Evolutionary conservation across 768 basidiomycete species (phyloP), one percentile per base, ranked within the genome.

Genomic region (Collybiopsis confluens): DNA sequence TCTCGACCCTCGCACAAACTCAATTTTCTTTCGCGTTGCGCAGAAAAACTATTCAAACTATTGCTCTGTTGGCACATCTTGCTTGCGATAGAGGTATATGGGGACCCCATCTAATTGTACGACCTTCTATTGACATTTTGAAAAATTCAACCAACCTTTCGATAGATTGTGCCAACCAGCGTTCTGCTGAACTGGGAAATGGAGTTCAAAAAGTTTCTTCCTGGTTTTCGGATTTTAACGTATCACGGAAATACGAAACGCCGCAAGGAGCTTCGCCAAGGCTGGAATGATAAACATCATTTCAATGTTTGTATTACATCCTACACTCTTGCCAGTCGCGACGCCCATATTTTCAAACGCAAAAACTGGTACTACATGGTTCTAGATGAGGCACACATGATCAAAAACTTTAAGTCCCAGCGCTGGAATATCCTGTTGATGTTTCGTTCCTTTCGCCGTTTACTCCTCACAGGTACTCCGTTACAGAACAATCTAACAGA

Each of bases 331-430:
- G 93, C 92, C n/a, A 86, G 90, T 63, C 83, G 89, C 36, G 93
- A 97, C 65, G 86, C 90, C 49, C 84, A 90, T 61, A 88, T 94
- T 16, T 93, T 96, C 75, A 91, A 91, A 68, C 84, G 94, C 40
- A 95, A 92, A 70, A 74, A 81, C 45, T 96, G 94, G 94, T 92
- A 93, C 64, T 97, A 97, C 62, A 90, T 97, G 88, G 84, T 97
- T 52, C 82, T 97, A 4, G 93, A 97, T 65, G 93, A 97, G 68
- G 94, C 93, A 6, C 93, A 97, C 64, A 96, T 95, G 84, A 94
- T 97, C 82, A 95, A 95, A 73, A 97, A 97, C 67, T 96, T 95
- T 73, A 85, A 86, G 64, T 92, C 90, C 0, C 92, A 97, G 65
- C 80, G 94, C 35, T 97, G 94, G 93, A 92, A 91, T 61, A 92